These are phyloP conservation scores for Mortierella sp. DNA, from an alignment of 371 early-diverging fungal species.

Conservation along the genomic window DNA sequence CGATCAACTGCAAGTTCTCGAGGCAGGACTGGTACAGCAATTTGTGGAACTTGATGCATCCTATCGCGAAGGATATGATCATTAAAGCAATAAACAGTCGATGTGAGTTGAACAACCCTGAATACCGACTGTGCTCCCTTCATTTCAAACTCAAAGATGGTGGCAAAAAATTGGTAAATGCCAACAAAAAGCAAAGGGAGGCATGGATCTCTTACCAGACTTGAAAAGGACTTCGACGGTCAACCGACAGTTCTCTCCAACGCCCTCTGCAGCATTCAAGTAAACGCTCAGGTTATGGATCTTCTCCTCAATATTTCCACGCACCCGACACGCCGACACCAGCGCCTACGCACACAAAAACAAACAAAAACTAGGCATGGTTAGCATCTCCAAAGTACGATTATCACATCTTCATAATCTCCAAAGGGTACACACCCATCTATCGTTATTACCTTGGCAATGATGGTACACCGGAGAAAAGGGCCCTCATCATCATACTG, in stretches of 20 bases:
- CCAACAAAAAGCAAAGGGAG: neutral
- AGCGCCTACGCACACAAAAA: slow-evolving; percentile 23
- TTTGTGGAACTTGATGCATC: slow-evolving; percentile 53
- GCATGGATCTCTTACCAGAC: slow-evolving; percentile 19
- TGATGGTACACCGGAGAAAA: slow-evolving; percentile 33
- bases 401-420: neutral
- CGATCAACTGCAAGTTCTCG: slow-evolving; percentile 33
- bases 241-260: slow-evolving; percentile 48
- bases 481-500: slow-evolving; percentile 30
- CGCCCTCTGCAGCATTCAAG: slow-evolving; percentile 51
- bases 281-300: slow-evolving; percentile 40
- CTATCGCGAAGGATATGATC: slow-evolving; percentile 4
- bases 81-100: neutral
- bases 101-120: neutral
- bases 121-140: neutral
- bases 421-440: neutral
- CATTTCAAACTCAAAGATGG: slow-evolving; percentile 2
- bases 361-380: neutral
- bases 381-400: neutral
- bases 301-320: slow-evolving; percentile 45
- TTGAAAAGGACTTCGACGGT: slow-evolving; percentile 46
- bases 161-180: neutral
- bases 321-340: slow-evolving; percentile 43
- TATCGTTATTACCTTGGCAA: slow-evolving; percentile 35
- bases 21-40: slow-evolving; percentile 47